These are phyloP conservation scores for Penicillium bovifimosum DNA, from an alignment of 495 filamentous ascomycete species.

Conservation along the genomic window DNA sequence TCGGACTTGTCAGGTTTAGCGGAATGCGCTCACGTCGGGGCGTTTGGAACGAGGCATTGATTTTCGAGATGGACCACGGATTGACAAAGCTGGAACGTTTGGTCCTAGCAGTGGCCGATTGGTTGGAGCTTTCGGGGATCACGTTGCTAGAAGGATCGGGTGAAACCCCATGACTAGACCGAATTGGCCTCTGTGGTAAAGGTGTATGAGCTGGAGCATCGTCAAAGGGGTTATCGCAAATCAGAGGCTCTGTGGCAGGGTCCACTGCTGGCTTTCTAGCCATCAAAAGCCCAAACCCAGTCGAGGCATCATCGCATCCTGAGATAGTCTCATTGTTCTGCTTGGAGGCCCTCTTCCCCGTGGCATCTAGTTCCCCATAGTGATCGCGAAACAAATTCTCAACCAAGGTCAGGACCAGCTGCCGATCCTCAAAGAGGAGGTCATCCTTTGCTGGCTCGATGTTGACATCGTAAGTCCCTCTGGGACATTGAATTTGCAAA, in stretches of 20 bases:
- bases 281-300: slow-evolving; percentile 24
- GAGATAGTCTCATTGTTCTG: slow-evolving; percentile 3
- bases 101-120: not conserved
- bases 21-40: not conserved
- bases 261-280: slow-evolving; percentile 10
- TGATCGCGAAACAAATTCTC: slow-evolving; percentile 49
- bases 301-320: not conserved
- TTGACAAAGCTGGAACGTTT: slow-evolving; percentile 14
- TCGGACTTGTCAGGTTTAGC: not conserved
- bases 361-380: slow-evolving; percentile 44
- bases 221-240: not conserved
- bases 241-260: not conserved
- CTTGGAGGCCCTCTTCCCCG: not conserved
- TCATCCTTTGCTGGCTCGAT: slow-evolving; percentile 90
- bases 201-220: not conserved
- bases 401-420: slow-evolving; percentile 45
- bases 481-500: slow-evolving; percentile 66
- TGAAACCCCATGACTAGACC: not conserved
- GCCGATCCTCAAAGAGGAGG: slow-evolving; percentile 66
- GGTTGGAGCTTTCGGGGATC: not conserved
- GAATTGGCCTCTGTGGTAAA: not conserved
- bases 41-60: slow-evolving; percentile 20
- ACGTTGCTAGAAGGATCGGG: not conserved
- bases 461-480: slow-evolving; percentile 76
- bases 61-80: slow-evolving; percentile 30